Evolutionary conservation across 2,329 filamentous ascomycete genomes (phyloP).

Genomic region (Penicillium hesseltinei): DNA sequence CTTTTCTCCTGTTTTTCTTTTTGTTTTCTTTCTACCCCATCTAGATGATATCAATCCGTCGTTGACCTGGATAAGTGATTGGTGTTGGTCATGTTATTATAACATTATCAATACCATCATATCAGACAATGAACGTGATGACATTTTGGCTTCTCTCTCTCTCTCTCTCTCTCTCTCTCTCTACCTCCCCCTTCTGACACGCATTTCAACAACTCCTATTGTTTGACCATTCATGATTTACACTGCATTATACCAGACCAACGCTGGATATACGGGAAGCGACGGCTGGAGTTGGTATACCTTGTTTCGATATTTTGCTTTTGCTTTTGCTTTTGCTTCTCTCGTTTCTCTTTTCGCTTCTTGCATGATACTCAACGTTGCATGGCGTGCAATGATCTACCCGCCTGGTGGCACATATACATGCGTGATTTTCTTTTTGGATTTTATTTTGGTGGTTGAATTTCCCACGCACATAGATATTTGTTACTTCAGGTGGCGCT

Average conservation of each 20-base stretch:
- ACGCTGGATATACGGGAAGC: constrained; percentile 19
- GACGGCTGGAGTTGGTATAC: constrained; percentile 11
- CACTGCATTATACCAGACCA: constrained; percentile 8
- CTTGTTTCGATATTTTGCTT: not conserved
- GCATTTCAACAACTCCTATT: not conserved
- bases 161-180: not conserved
- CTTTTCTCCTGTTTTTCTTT: not conserved
- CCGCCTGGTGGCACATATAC: not conserved
- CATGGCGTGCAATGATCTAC: constrained; percentile 1
- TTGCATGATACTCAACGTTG: not conserved
- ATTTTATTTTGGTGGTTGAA: not conserved
- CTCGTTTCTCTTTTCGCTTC: not conserved
- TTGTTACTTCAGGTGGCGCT: not conserved
- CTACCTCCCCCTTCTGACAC: not conserved
- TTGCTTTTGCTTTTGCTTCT: not conserved
- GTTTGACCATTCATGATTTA: constrained; percentile 1
- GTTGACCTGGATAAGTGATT: constrained; percentile 7
- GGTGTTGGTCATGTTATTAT: constrained; percentile 12
- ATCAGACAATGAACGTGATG: constrained; percentile 8
- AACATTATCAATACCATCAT: constrained; percentile 10
- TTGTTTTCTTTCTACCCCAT: not conserved
- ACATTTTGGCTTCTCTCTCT: not conserved
- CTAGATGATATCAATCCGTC: not conserved
- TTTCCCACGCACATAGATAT: not conserved
- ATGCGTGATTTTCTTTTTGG: not conserved